These are phyloP conservation scores for Psidium guajava DNA, from an alignment of 345 rosid genomes.

Conservation along the genomic window DNA sequence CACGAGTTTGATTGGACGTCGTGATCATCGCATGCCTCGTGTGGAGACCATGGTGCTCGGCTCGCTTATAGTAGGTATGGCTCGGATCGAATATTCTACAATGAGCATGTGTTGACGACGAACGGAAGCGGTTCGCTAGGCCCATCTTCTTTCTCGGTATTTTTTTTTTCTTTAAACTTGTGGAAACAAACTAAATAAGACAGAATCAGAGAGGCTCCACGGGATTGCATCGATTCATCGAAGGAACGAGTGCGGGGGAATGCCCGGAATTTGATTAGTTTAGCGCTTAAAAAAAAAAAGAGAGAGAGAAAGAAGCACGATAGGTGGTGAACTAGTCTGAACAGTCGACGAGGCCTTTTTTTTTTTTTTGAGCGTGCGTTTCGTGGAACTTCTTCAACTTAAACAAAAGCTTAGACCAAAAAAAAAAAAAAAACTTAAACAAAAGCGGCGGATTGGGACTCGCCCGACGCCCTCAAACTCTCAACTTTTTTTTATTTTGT, in stretches of 20 bases:
- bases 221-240: background rate
- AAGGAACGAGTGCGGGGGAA: background rate
- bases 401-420: too few species aligned
- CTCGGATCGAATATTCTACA: background rate
- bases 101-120: too few species aligned
- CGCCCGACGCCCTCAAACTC: background rate
- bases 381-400: background rate
- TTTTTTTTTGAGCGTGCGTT: background rate
- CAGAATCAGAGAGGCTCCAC: background rate
- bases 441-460: background rate
- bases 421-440: too few species aligned
- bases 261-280: background rate
- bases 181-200: too few species aligned
- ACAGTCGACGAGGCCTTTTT: background rate
- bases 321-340: background rate
- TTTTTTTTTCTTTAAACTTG: too few species aligned
- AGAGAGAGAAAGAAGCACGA: background rate
- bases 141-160: rapidly evolving
- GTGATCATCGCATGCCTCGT: background rate
- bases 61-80: rapidly evolving
- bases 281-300: rapidly evolving
- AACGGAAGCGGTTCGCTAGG: background rate
- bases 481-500: background rate
- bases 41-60: background rate
- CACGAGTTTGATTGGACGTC: background rate